Conservation (phyloP, 2,329 filamentous ascomycete genomes). For the Fusarium kyushuense region DNA sequence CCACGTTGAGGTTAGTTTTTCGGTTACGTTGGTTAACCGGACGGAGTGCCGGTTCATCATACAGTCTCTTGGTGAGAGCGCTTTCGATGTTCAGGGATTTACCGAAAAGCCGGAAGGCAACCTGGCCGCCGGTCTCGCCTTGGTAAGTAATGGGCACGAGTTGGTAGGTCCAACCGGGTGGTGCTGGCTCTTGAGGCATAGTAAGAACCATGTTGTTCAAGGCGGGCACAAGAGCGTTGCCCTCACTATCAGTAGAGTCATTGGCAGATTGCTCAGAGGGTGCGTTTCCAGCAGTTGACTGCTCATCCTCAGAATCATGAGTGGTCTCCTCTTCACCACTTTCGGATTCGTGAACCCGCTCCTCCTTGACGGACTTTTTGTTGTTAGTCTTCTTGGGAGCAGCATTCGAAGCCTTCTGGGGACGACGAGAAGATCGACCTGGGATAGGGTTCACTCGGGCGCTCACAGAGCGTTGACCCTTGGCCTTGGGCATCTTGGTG, state of each 20-base stretch:
- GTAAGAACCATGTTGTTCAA: background rate
- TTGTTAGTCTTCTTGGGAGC: conserved; percentile 24
- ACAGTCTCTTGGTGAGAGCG: conserved; percentile 66
- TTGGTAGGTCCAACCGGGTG: background rate
- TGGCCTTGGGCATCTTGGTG: conserved; percentile 15
- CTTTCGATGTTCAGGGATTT: conserved; percentile 62
- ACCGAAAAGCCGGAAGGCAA: conserved; percentile 63
- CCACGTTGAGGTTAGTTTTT: conserved; percentile 67
- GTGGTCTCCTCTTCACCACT: background rate
- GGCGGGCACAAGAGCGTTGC: background rate
- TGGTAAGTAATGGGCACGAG: background rate
- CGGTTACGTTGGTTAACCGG: conserved; percentile 65
- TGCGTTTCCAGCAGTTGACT: conserved; percentile 1
- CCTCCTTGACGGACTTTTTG: conserved; percentile 23
- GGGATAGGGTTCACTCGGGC: background rate
- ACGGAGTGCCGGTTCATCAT: conserved; percentile 61
- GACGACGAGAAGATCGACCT: background rate
- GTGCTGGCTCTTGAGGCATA: background rate
- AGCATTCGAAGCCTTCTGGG: background rate
- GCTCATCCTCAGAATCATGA: background rate
- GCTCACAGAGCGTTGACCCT: background rate
- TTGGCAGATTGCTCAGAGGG: background rate
- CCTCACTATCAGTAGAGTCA: background rate
- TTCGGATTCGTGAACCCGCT: conserved; percentile 1
- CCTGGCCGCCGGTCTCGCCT: conserved; percentile 56